Evolutionary conservation across 805 yeast species (phyloP).

Genomic region (Starmerella geochares): DNA sequence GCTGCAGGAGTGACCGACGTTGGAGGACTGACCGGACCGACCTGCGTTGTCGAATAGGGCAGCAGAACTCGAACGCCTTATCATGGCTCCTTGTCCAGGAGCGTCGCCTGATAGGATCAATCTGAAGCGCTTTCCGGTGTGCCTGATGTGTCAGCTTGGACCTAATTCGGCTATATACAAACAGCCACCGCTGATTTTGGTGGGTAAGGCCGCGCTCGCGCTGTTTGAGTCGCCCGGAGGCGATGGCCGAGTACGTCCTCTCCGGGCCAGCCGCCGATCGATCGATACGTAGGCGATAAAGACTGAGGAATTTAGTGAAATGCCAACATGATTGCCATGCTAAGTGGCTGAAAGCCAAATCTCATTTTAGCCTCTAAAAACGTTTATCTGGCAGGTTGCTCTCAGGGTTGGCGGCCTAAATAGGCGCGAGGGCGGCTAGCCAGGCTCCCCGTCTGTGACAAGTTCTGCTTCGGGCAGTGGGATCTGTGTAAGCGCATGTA

Average conservation of each 20-base stretch:
- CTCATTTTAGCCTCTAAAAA: no score
- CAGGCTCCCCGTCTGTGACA: not conserved
- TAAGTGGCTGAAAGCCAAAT: no score
- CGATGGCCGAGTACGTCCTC: not conserved
- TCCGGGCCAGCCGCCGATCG: not conserved
- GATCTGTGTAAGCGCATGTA: not conserved
- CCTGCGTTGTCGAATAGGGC: slow-evolving; percentile 7
- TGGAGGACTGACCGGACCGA: slow-evolving; percentile 1
- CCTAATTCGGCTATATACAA: slow-evolving; percentile 15
- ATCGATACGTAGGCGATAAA: not conserved
- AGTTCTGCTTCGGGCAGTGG: not conserved
- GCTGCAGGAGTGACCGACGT: slow-evolving; percentile 7
- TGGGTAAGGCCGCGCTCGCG: not conserved
- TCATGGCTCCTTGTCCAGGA: not conserved
- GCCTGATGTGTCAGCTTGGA: not conserved
- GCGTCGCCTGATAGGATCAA: slow-evolving; percentile 1
- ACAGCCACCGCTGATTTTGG: slow-evolving; percentile 14
- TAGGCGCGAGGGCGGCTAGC: not conserved
- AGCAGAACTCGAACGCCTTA: not conserved
- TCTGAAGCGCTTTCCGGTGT: not conserved
- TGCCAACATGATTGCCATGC: no score
- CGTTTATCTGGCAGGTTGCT: no score
- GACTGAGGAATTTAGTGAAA: no score
- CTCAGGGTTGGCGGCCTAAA: no score
- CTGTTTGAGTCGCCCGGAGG: not conserved